Evolutionary conservation across 1,139 yeast genomes (phyloP).

Genomic region (Taiozyma onychis): DNA sequence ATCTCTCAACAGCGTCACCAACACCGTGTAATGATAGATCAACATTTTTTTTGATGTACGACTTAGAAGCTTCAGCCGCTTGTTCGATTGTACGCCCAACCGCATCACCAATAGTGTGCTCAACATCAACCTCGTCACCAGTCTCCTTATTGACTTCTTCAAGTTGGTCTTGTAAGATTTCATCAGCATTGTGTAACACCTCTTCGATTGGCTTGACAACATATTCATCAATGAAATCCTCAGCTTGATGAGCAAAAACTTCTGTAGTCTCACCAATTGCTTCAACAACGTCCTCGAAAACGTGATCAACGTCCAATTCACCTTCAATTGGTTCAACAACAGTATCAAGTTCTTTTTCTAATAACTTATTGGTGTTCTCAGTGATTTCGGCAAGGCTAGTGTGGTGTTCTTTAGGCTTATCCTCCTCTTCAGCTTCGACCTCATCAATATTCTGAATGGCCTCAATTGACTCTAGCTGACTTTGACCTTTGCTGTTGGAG

Average conservation of each 20-base stretch:
- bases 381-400: neutral
- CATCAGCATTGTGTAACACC: neutral
- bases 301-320: neutral
- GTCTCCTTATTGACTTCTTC: slow-evolving; percentile 2
- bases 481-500: neutral
- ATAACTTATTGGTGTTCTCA: neutral
- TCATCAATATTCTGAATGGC: neutral
- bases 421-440: neutral
- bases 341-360: neutral
- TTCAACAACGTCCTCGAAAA: slow-evolving; percentile 1
- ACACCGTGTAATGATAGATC: neutral
- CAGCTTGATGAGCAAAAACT: neutral
- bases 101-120: slow-evolving; percentile 1
- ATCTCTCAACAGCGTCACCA: slow-evolving; percentile 1
- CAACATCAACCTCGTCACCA: slow-evolving; percentile 2
- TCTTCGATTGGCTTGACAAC: neutral
- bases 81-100: neutral
- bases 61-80: neutral
- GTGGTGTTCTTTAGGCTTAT: neutral
- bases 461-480: neutral
- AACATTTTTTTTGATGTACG: slow-evolving; percentile 1
- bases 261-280: slow-evolving; percentile 2
- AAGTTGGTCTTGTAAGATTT: neutral
- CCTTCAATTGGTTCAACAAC: neutral
- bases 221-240: neutral